phyloP scores from a whole-genome alignment of 257 asterid genomes.

The Plantago ovata region DNA sequence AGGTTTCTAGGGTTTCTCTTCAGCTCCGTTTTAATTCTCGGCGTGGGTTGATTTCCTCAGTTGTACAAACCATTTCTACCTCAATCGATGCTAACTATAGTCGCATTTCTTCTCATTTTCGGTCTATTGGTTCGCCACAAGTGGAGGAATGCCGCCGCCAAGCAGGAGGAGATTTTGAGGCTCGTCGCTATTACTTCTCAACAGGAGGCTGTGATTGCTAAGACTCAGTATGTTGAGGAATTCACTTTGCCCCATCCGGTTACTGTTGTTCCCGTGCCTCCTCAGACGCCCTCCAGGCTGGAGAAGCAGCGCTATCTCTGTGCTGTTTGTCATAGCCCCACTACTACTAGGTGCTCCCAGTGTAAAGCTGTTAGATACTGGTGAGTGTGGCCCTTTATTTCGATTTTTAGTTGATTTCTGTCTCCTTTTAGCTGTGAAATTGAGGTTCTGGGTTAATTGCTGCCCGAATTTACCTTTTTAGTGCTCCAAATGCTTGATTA shows the following conservation, averaged over 20 bases:
- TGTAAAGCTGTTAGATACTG: conserved; percentile 58
- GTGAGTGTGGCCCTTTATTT: conserved; percentile 27
- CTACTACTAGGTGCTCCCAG: conserved; percentile 54
- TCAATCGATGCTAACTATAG: conserved; percentile 40
- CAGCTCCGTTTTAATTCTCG: conserved; percentile 37
- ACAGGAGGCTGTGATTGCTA: conserved; percentile 36
- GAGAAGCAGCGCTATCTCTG: conserved; percentile 32
- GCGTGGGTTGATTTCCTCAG: conserved; percentile 37
- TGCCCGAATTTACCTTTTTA: no score
- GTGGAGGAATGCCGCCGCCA: conserved; percentile 51
- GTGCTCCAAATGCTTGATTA: no score
- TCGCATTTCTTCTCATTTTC: conserved; percentile 41
- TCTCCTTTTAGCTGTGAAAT: no score
- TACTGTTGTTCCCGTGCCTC: not conserved
- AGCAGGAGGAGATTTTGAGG: conserved; percentile 52
- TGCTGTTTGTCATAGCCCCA: conserved; percentile 46
- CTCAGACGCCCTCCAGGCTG: conserved; percentile 25
- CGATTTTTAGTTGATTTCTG: not conserved
- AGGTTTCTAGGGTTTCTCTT: conserved; percentile 38
- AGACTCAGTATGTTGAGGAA: conserved; percentile 33
- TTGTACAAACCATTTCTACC: not conserved
- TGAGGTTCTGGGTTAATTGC: no score
- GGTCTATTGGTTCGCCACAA: conserved; percentile 40
- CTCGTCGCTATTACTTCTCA: conserved; percentile 38
- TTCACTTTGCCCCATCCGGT: conserved; percentile 14